A percentile compares a stretch with the other conserved stretches of the same genome.
Evolutionary conservation across 2,329 filamentous ascomycete species (phyloP).

Genomic region (Monosporascus sp.): DNA sequence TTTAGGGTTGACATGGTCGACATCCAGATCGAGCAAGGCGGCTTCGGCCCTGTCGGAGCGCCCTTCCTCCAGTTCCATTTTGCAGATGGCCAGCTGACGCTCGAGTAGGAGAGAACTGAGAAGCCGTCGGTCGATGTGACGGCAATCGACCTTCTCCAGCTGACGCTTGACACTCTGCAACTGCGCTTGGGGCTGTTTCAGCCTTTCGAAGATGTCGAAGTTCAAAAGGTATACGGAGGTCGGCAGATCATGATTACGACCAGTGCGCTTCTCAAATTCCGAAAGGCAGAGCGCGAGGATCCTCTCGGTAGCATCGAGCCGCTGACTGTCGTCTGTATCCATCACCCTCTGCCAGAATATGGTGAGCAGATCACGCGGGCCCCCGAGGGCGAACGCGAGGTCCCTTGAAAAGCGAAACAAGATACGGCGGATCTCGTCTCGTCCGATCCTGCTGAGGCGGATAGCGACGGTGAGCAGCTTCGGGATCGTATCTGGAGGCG

Average conservation of each 20-base stretch:
- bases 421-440: conserved; percentile 19
- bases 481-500: conserved; percentile 20
- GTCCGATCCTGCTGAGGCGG: conserved; percentile 18
- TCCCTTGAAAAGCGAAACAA: conserved; percentile 23
- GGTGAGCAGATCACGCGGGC: conserved; percentile 12
- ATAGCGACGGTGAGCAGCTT: conserved; percentile 17
- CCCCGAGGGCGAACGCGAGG: conserved; percentile 14
- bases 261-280: conserved; percentile 16
- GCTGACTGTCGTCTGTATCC: conserved; percentile 15
- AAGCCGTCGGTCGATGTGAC: conserved; percentile 8
- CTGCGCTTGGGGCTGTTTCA: conserved; percentile 15
- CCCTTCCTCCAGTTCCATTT: conserved; percentile 14
- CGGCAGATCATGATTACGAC: conserved; percentile 16
- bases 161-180: conserved; percentile 12
- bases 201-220: conserved; percentile 20
- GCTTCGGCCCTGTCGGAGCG: conserved; percentile 18
- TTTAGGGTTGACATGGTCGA: conserved; percentile 13
- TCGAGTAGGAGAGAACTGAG: conserved; percentile 20
- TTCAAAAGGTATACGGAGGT: conserved; percentile 21
- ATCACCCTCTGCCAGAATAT: conserved; percentile 20
- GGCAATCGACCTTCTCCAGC: conserved; percentile 13
- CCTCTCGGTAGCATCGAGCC: conserved; percentile 12
- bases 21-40: conserved; percentile 13
- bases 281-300: conserved; percentile 17
- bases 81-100: conserved; percentile 20